Base-by-base conservation (phyloP, 768 basidiomycete species). In the Mycena venus region DNA sequence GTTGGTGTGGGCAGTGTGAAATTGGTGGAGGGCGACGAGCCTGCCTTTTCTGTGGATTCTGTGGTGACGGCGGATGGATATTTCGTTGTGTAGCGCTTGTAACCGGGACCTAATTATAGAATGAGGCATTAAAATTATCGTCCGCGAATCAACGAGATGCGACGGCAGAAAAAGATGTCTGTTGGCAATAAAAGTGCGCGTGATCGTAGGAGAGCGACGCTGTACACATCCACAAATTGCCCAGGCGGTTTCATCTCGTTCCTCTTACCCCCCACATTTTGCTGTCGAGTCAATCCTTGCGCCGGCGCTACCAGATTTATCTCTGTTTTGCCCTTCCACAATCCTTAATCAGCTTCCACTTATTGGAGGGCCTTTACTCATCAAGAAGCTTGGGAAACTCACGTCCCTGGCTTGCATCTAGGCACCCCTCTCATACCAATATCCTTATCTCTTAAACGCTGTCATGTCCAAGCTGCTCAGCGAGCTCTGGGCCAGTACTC, bases 1-100 rank as follows among this genome's bases (percentile, higher is more conserved):
- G 87, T 98, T 44, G 88, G 86, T 32, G 90, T 97, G 19, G 87
- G 83, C 3, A 85, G 82, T 34, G 92, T 94, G 42, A 88, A 87
- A 62, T 84, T 92, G 25, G 84, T 85, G 11, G 87, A 85, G 8
- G 87, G 83, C 34, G 85, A 83, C 2, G 81, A 81, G 8, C 80
- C 83, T 0, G 81, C 81, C 4, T 91, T 85, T 75, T 91, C 90
- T n/a, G 86, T 88, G 29, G 92, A 93, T 79, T 82, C 87, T 1
- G 77, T 90, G n/a, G 84, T 91, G 25, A 86, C 80, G 14, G 81
- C 86, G 7, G 92, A 92, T 40, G 87, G 90, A 78, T 93, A 92
- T 78, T 79, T 87, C 60, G 91, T 93, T 65, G 85, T 92, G 60
- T 90, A 83, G 62, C 4, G n/a, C 12, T 6, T 19, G n/a, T n/a